Evolutionary conservation across 2,329 filamentous ascomycete species (phyloP), one percentile per base, ranked within the genome.

Genomic region (Arthrobotrys entomopaga): DNA sequence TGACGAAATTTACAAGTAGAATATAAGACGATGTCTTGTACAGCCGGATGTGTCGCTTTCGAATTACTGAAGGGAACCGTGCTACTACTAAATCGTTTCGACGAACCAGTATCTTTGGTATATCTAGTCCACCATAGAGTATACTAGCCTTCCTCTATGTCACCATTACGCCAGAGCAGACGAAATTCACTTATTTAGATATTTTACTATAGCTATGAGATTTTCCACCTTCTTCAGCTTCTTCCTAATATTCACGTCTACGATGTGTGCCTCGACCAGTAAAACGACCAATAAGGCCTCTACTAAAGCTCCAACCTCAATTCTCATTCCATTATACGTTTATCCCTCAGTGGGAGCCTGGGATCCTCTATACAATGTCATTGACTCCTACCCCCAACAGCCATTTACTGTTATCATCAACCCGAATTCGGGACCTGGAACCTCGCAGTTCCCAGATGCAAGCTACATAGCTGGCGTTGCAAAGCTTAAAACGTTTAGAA

Each of bases 331-430:
- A 3, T 42, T 70, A 22, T 70, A 70, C 22, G 34, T 63, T 6
- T 70, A 70, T 22, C 65, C 65, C 11, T 22, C 65, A 4, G 40
- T 49, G 11, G 42, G 58, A 1, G 52, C 57, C 4, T 70, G 50
- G 65, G 65, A 63, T 38, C 58, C 58, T 19, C 20, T 70, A 34
- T 58, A 50, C 26, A 22, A 16, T 3, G 52, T 34, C 40, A 57
- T 63, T 3, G 15, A 24, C 0, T 7, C 19, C 0, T 63, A 42
- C 29, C 42, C 50, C 6, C 3, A 54, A 8, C 65, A 63, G 16
- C 58, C 65, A 1, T 70, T 70, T 43, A 70, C 57, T 0, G 13
- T 70, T 7, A 58, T 70, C 11, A 16, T 63, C 20, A 70, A 70
- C 34, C 65, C 58, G 2, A 13, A 42, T 49, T 70, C 65, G 2